Percentiles rank a stretch among this genome's conserved stretches.
phyloP scores from a whole-genome alignment of 495 filamentous ascomycete species.

The Hypoxylon crocopeplum region DNA sequence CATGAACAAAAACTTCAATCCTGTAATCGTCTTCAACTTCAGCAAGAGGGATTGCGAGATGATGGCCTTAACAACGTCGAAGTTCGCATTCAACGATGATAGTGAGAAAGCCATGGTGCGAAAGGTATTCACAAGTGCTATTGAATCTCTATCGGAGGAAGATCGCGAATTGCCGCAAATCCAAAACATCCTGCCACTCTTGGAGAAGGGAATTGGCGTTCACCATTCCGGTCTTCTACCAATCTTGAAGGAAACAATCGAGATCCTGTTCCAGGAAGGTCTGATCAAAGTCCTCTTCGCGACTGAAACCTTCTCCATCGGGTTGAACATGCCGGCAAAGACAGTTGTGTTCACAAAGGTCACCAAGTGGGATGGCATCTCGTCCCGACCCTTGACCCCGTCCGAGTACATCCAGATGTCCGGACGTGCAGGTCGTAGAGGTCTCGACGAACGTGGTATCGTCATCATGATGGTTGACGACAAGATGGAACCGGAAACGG shows the following conservation, averaged over 20 bases:
- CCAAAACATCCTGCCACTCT: slow-evolving; percentile 83
- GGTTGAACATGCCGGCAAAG: slow-evolving; percentile 98
- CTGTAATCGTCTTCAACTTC: slow-evolving; percentile 99
- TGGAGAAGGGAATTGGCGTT: slow-evolving; percentile 92
- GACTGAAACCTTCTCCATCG: slow-evolving; percentile 98
- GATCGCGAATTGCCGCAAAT: slow-evolving; percentile 90
- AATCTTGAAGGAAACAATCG: slow-evolving; percentile 97
- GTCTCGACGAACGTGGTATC: slow-evolving; percentile 96
- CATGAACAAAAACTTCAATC: slow-evolving; percentile 93
- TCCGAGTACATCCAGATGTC: slow-evolving; percentile 99
- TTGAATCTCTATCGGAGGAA: slow-evolving; percentile 88
- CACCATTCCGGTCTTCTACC: slow-evolving; percentile 96
- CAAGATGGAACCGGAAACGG: slow-evolving; percentile 92
- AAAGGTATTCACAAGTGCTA: slow-evolving; percentile 91
- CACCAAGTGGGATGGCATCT: slow-evolving; percentile 89
- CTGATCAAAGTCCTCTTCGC: slow-evolving; percentile 98
- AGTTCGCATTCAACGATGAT: slow-evolving; percentile 95
- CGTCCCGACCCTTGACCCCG: slow-evolving; percentile 82
- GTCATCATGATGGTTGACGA: slow-evolving; percentile 99
- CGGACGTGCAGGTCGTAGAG: slow-evolving; percentile 91
- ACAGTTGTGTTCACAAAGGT: slow-evolving; percentile 98
- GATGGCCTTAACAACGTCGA: slow-evolving; percentile 81
- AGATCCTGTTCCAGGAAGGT: slow-evolving; percentile 97
- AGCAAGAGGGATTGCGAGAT: slow-evolving; percentile 95
- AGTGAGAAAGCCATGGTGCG: slow-evolving; percentile 93